These are phyloP conservation scores for Hevea brasiliensis DNA, from an alignment of 345 rosid genomes.

Conservation along the genomic window DNA sequence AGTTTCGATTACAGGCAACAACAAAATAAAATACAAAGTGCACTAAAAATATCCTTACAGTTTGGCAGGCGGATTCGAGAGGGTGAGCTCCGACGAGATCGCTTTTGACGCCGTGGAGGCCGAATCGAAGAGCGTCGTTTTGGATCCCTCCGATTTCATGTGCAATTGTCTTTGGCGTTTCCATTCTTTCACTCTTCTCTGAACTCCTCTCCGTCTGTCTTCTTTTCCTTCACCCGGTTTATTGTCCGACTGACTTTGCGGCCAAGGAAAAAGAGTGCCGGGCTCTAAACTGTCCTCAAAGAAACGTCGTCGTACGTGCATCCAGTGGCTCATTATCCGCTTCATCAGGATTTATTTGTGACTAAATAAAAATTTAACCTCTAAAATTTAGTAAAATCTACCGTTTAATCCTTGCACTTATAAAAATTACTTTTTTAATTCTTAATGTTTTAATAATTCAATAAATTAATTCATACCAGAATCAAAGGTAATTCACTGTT, in stretches of 20 bases:
- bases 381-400: too few relatives aligned
- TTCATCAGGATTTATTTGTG: too few relatives aligned
- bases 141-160: conserved; percentile 74
- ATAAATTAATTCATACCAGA: too few relatives aligned
- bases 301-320: too few relatives aligned
- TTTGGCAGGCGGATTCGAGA: conserved; percentile 64
- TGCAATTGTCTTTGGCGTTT: conserved; percentile 55
- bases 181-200: conserved; percentile 37
- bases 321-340: too few relatives aligned
- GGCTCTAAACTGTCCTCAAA: too few relatives aligned
- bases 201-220: neutral
- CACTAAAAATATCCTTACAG: conserved; percentile 36
- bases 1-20: neutral
- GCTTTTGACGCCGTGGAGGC: conserved; percentile 79
- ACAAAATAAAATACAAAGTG: neutral
- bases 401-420: too few relatives aligned
- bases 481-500: too few relatives aligned
- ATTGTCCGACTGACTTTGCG: neutral
- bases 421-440: too few relatives aligned
- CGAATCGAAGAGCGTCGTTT: conserved; percentile 73
- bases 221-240: neutral
- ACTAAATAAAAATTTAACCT: too few relatives aligned
- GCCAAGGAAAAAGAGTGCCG: neutral
- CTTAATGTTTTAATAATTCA: too few relatives aligned
- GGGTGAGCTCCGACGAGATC: conserved; percentile 84